These are phyloP conservation scores for Zasmidium cellare DNA, from an alignment of 2,329 filamentous ascomycete genomes.

Conservation along the genomic window DNA sequence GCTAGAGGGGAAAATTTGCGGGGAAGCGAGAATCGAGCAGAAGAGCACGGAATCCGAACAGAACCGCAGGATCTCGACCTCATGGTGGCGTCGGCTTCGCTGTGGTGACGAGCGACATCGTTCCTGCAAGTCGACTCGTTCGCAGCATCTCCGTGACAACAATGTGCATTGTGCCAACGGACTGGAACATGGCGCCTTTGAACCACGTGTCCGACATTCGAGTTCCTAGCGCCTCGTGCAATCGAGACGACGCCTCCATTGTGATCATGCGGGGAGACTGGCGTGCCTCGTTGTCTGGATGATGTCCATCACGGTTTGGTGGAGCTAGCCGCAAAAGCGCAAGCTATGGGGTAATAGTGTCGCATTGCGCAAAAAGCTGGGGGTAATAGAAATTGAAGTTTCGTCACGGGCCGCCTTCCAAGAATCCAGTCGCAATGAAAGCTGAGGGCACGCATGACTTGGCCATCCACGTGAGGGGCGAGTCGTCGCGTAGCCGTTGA, in stretches of 20 bases:
- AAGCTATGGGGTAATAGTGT: conserved; percentile 7
- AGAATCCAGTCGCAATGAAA: conserved; percentile 5
- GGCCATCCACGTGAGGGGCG: conserved; percentile 1
- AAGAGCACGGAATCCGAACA: not conserved
- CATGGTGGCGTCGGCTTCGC: not conserved
- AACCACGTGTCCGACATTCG: conserved; percentile 3
- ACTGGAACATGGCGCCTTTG: not conserved
- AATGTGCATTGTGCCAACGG: not conserved
- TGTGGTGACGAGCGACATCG: not conserved
- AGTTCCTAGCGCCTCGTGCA: not conserved
- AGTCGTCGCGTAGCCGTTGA: not conserved
- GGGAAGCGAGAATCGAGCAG: conserved; percentile 7
- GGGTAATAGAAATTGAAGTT: conserved; percentile 1
- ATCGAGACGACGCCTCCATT: not conserved
- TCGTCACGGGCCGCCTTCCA: not conserved
- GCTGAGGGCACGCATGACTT: conserved; percentile 7
- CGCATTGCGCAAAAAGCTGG: not conserved
- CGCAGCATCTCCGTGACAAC: not conserved
- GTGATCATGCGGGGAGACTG: conserved; percentile 4
- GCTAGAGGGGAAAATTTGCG: conserved; percentile 1
- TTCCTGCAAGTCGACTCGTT: not conserved
- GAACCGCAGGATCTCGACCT: not conserved
- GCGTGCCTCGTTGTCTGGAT: not conserved
- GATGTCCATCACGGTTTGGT: conserved; percentile 2
- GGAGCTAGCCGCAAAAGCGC: not conserved